Percentiles rank a stretch among this genome's conserved stretches.
phyloP scores from a whole-genome alignment of 257 asterid species.

The Linderniella brevidens region DNA sequence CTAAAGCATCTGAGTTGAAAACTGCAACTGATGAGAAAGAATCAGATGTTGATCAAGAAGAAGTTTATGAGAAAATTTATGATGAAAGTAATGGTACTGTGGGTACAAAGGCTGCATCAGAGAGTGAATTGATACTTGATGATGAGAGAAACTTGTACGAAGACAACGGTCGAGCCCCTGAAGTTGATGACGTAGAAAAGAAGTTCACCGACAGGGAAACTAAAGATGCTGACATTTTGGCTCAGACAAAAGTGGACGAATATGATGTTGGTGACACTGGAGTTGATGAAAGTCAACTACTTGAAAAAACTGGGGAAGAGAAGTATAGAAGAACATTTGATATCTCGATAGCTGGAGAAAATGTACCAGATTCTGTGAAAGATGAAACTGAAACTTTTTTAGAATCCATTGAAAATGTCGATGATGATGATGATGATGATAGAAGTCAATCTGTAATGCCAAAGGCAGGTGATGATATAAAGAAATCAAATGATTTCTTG shows the following conservation, averaged over 20 bases:
- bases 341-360: constrained; percentile 2
- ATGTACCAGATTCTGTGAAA: constrained; percentile 8
- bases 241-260: constrained; percentile 11
- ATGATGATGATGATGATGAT: constrained; percentile 17
- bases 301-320: constrained; percentile 14
- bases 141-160: constrained; percentile 16
- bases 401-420: constrained; percentile 1
- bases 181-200: constrained; percentile 11
- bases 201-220: constrained; percentile 17
- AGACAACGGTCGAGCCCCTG: constrained; percentile 27
- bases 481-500: constrained; percentile 17
- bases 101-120: constrained; percentile 17
- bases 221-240: constrained; percentile 10
- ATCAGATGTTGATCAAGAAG: constrained; percentile 12
- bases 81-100: constrained; percentile 15
- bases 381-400: constrained; percentile 8
- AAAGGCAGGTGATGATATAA: constrained; percentile 11
- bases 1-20: constrained; percentile 21
- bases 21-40: constrained; percentile 18
- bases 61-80: constrained; percentile 22
- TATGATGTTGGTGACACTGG: constrained; percentile 4
- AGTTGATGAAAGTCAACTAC: constrained; percentile 10
- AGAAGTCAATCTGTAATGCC: constrained; percentile 8
- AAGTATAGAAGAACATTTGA: constrained; percentile 7
- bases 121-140: constrained; percentile 12